Conservation (phyloP, 2,329 filamentous ascomycete genomes). For the Trichoderma cornu-damae region DNA sequence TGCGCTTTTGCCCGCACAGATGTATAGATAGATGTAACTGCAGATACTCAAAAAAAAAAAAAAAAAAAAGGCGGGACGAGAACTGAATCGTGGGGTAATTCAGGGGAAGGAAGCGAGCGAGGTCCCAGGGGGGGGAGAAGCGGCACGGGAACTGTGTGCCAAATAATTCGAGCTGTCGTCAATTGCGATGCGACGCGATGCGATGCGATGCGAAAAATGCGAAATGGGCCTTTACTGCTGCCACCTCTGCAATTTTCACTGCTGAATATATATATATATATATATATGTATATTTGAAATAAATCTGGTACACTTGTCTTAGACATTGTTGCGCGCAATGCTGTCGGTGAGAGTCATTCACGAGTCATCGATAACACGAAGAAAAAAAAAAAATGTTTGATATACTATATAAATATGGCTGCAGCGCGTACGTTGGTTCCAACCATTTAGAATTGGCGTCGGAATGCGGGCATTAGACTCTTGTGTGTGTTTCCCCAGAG, state of each 20-base stretch:
- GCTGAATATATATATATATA: no score
- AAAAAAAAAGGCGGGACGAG: not conserved
- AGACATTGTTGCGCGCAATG: not conserved
- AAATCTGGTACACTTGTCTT: no score
- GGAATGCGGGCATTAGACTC: not conserved
- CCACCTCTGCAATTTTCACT: constrained; percentile 7
- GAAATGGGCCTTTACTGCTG: no score
- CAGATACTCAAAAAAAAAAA: no score
- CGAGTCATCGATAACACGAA: no score
- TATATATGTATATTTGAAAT: no score
- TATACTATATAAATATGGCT: not conserved
- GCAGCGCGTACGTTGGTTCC: no score
- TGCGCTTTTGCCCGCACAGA: constrained; percentile 2
- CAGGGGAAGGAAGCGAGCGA: constrained; percentile 8
- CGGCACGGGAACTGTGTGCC: not conserved
- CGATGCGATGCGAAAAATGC: no score
- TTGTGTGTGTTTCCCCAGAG: not conserved
- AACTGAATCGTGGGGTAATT: constrained; percentile 10
- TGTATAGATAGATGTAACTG: not conserved
- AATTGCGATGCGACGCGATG: not conserved
- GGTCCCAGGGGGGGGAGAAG: not conserved
- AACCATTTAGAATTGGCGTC: not conserved
- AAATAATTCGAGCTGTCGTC: not conserved
- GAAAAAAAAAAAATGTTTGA: not conserved
- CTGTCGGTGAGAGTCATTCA: not conserved